These are phyloP conservation scores for Claviceps spartinae DNA, from an alignment of 2,329 filamentous ascomycete species.

Conservation along the genomic window DNA sequence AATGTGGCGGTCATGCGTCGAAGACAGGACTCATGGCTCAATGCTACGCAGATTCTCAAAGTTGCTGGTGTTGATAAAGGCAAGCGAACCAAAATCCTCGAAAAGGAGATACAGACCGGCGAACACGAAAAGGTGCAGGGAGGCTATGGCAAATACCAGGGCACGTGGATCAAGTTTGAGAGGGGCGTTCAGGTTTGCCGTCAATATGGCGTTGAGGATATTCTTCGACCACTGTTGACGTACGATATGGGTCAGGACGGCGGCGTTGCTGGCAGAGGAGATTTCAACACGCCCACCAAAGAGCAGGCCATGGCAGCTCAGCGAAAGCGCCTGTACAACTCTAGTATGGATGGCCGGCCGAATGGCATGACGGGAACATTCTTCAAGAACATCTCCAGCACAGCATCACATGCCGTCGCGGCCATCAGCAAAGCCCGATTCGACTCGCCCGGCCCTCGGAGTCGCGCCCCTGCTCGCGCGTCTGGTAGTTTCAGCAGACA, in stretches of 20 bases:
- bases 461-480: conserved; percentile 49
- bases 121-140: conserved; percentile 98
- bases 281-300: conserved; percentile 90
- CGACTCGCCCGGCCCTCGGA: conserved; percentile 67
- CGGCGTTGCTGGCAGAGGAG: conserved; percentile 54
- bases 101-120: conserved; percentile 93
- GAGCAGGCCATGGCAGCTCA: conserved; percentile 97
- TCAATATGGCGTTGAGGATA: conserved; percentile 62
- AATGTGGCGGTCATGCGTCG: conserved; percentile 89
- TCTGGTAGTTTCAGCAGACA: conserved; percentile 60
- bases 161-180: conserved; percentile 94
- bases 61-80: conserved; percentile 96
- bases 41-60: conserved; percentile 96
- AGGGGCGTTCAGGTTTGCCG: conserved; percentile 85
- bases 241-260: conserved; percentile 73
- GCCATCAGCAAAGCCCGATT: conserved; percentile 94
- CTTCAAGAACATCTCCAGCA: conserved; percentile 92
- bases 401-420: conserved; percentile 82
- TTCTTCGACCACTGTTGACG: conserved; percentile 59
- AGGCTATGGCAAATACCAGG: conserved; percentile 97
- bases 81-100: conserved; percentile 91
- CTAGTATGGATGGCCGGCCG: conserved; percentile 48
- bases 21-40: conserved; percentile 88
- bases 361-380: conserved; percentile 70
- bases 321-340: conserved; percentile 80